Base-by-base conservation (phyloP, 1,284 basidiomycete genomes). In the Phellopilus nigrolimitatus region DNA sequence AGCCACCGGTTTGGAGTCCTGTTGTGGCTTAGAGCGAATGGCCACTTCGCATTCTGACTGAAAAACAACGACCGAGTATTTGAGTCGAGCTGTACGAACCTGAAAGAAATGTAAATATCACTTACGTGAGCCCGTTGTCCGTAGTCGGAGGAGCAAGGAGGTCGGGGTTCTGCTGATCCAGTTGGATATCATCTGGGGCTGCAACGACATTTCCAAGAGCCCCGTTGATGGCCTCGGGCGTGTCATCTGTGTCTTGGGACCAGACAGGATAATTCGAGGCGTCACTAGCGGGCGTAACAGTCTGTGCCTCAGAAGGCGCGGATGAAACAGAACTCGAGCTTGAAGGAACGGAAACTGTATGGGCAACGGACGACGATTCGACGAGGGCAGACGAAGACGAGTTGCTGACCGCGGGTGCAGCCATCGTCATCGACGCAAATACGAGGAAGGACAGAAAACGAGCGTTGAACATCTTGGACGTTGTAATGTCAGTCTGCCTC, bases 1-100 rank as follows among this genome's bases (percentile, higher is more conserved):
- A 82, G 1, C 81, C 80, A 28, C 80, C 81, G 7, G 69, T 64
- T 45, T 72, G 71, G 2, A 84, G 53, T n/a, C 24, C 78, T 72
- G 55, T 70, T 80, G 57, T 79, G 75, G 46, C 76, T 79, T 15
- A 80, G 61, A 49, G 75, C 64, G 56, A 82, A 79, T 0, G 80
- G 73, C 81, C 82, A 84, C 56, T 81, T 82, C 57, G 71, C 69
- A 56, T 78, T 80, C 0, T 59, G 55, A 3, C 74, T 66, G 7
- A 34, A 28, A 12, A 30, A n/a, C 15, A 50, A 43, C 10, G 10
- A 21, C 3, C 5, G 5, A 73, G 60, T 71, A 70, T 72, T 64
- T 70, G 49, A 50, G 22, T 12, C 19, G n/a, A 17, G n/a, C n/a
- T n/a, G n/a, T n/a, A n/a, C n/a, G n/a, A n/a, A n/a, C n/a, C 6